phyloP scores from a whole-genome alignment of 192 early-diverging fungal species.

The Backusella luteola region DNA sequence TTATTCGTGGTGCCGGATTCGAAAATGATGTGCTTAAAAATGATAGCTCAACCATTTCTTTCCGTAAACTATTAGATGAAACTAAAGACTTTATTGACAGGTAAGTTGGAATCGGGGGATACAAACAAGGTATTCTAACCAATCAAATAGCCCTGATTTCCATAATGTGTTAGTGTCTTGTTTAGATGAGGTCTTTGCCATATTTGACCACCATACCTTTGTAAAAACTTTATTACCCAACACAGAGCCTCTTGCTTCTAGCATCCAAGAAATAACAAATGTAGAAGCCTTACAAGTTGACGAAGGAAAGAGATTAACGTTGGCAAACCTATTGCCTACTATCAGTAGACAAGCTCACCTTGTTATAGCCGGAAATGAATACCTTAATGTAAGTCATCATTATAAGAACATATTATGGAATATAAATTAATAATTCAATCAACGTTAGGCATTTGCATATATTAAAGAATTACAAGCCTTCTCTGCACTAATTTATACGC shows the following conservation, averaged over 20 bases:
- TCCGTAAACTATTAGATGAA: conserved; percentile 80
- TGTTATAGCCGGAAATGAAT: conserved; percentile 74
- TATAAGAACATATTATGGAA: too few relatives aligned
- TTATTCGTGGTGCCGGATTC: conserved; percentile 57
- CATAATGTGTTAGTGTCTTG: conserved; percentile 39
- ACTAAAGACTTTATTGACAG: conserved; percentile 87
- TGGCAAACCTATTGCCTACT: conserved; percentile 64
- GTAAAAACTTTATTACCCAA: conserved; percentile 35
- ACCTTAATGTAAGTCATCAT: conserved; percentile 52
- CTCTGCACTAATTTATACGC: conserved; percentile 74
- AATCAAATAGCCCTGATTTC: conserved; percentile 45
- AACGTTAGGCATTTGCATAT: conserved; percentile 51
- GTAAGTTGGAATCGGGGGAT: conserved; percentile 28
- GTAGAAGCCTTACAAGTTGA: conserved; percentile 29
- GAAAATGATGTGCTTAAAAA: conserved; percentile 21
- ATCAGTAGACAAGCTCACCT: conserved; percentile 69
- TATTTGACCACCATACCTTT: conserved; percentile 41
- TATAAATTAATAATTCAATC: neutral
- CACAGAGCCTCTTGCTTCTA: conserved; percentile 1
- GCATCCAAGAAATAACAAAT: conserved; percentile 58
- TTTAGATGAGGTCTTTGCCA: conserved; percentile 41
- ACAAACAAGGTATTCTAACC: conserved; percentile 23
- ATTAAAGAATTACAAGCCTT: conserved; percentile 76
- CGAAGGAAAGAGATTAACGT: conserved; percentile 50
- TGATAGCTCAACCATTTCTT: conserved; percentile 29